Evolutionary conservation across 495 filamentous ascomycete species (phyloP).

Genomic region (Neurospora discreta): DNA sequence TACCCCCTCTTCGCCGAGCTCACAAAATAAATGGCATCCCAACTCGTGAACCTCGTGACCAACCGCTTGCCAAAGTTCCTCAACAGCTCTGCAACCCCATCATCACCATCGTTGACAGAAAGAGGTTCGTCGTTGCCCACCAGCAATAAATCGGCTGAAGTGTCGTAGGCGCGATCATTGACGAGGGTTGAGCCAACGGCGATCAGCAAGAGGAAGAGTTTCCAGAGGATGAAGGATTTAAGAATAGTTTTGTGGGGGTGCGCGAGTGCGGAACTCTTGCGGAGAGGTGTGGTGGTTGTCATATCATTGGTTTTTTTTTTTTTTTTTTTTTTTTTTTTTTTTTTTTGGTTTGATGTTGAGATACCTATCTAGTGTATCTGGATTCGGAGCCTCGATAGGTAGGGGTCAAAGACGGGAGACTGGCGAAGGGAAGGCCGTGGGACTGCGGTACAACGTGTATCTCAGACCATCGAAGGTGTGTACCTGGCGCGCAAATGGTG

Average conservation of each 20-base stretch:
- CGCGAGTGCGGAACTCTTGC: not conserved
- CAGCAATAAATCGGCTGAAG: conserved; percentile 46
- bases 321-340: not conserved
- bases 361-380: no score
- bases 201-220: conserved; percentile 55
- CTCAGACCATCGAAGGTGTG: not conserved
- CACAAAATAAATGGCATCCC: conserved; percentile 88
- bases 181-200: conserved; percentile 27
- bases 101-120: not conserved
- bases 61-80: conserved; percentile 2
- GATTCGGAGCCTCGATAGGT: not conserved
- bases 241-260: conserved; percentile 23
- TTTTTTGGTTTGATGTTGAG: no score
- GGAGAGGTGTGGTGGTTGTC: not conserved
- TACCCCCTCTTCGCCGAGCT: conserved; percentile 60
- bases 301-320: not conserved
- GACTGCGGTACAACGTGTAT: not conserved
- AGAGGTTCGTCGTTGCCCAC: not conserved
- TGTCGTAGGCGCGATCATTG: conserved; percentile 59
- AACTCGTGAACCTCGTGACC: conserved; percentile 56
- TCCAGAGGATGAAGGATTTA: conserved; percentile 51
- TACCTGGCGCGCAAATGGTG: not conserved
- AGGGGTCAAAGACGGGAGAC: no score
- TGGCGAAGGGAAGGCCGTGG: not conserved
- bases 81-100: not conserved